Evolutionary conservation across 2,329 filamentous ascomycete species (phyloP).

Genomic region (Cercospora nicotianae): DNA sequence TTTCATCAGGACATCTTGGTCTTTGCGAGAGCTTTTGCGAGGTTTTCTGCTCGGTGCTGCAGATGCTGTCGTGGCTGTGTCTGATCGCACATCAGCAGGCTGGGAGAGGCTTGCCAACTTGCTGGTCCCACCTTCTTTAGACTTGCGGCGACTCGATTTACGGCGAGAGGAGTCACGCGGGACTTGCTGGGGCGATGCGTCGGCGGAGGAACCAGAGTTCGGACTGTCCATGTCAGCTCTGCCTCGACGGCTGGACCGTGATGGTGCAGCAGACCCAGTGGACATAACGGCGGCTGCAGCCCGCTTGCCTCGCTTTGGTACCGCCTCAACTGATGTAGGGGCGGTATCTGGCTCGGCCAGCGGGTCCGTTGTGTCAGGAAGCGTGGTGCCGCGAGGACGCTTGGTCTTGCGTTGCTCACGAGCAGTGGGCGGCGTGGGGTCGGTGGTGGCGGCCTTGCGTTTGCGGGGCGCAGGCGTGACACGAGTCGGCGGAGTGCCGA

Average conservation of each 20-base stretch:
- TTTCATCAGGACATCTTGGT: slow-evolving; percentile 39
- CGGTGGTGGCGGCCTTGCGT: slow-evolving; percentile 51
- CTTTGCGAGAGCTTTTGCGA: slow-evolving; percentile 37
- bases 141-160: slow-evolving; percentile 73
- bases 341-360: slow-evolving; percentile 42
- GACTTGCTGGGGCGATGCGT: slow-evolving; percentile 55
- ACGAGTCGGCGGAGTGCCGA: slow-evolving; percentile 52
- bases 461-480: slow-evolving; percentile 70
- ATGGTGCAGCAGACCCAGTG: slow-evolving; percentile 59
- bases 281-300: slow-evolving; percentile 63
- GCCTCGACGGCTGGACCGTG: slow-evolving; percentile 15
- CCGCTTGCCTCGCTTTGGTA: slow-evolving; percentile 59
- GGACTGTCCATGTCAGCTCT: slow-evolving; percentile 49
- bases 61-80: slow-evolving; percentile 33
- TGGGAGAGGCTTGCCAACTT: background rate
- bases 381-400: slow-evolving; percentile 59
- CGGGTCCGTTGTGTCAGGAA: slow-evolving; percentile 37
- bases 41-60: slow-evolving; percentile 34
- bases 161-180: slow-evolving; percentile 67
- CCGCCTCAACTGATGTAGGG: slow-evolving; percentile 33
- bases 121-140: slow-evolving; percentile 50
- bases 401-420: slow-evolving; percentile 47
- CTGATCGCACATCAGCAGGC: slow-evolving; percentile 14
- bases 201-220: slow-evolving; percentile 64
- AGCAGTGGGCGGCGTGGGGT: slow-evolving; percentile 52